phyloP scores from a whole-genome alignment of 2,329 filamentous ascomycete species.

The Microcyclosporella mali region DNA sequence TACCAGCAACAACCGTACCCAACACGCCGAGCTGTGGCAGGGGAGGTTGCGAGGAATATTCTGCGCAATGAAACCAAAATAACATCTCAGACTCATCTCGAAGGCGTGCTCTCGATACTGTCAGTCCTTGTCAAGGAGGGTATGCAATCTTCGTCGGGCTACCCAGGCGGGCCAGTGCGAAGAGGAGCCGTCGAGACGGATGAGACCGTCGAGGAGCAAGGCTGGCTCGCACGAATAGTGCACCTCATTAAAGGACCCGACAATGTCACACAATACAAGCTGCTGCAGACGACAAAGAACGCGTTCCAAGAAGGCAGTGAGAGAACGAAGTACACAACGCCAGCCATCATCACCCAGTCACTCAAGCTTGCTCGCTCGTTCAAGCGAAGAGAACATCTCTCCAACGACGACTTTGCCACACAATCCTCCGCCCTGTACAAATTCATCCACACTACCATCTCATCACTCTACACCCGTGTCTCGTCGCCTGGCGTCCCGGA shows the following conservation, averaged over 20 bases:
- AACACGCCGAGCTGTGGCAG: conserved; percentile 82
- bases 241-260: conserved; percentile 77
- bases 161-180: conserved; percentile 69
- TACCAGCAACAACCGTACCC: conserved; percentile 89
- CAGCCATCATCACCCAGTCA: conserved; percentile 80
- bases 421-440: conserved; percentile 82
- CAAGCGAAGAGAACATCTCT: conserved; percentile 84
- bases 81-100: conserved; percentile 68
- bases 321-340: conserved; percentile 90
- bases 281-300: conserved; percentile 80
- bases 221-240: conserved; percentile 87
- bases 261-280: conserved; percentile 85
- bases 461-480: conserved; percentile 80
- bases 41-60: conserved; percentile 77
- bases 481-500: conserved; percentile 68
- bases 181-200: conserved; percentile 80
- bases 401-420: conserved; percentile 66
- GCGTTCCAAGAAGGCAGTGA: conserved; percentile 89
- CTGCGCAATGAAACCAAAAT: conserved; percentile 77
- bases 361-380: conserved; percentile 83
- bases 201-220: conserved; percentile 96
- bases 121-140: conserved; percentile 93
- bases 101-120: conserved; percentile 81
- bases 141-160: conserved; percentile 70
- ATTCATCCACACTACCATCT: conserved; percentile 85